A percentile compares a stretch with the other conserved stretches of the same genome.
Evolutionary conservation across 1,139 yeast genomes (phyloP).

Genomic region (Nakaseomyces uthaithaninus): DNA sequence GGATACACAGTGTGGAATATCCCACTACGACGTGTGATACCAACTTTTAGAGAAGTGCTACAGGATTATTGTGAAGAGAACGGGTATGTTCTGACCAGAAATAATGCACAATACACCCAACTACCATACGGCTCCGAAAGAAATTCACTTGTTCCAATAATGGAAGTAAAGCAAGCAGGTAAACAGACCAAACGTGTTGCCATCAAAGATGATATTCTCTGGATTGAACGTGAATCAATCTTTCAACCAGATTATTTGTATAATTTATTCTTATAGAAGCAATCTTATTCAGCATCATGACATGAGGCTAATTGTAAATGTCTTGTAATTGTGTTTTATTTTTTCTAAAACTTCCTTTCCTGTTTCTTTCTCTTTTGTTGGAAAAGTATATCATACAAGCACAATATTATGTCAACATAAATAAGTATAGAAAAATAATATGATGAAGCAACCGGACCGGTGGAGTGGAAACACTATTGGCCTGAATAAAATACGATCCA

Average conservation of each 20-base stretch:
- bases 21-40: slow-evolving; percentile 29
- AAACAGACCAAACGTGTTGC: slow-evolving; percentile 14
- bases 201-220: slow-evolving; percentile 42
- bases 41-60: slow-evolving; percentile 43
- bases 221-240: slow-evolving; percentile 26
- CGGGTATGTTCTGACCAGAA: slow-evolving; percentile 25
- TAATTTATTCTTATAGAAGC: slow-evolving; percentile 5
- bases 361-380: too few species aligned
- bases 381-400: too few species aligned
- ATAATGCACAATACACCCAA: slow-evolving; percentile 15
- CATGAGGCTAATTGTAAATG: too few species aligned
- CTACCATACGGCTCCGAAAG: slow-evolving; percentile 16
- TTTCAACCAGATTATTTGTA: slow-evolving; percentile 34
- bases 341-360: too few species aligned
- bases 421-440: too few species aligned
- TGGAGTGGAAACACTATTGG: too few species aligned
- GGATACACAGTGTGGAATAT: slow-evolving; percentile 19
- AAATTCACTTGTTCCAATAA: slow-evolving; percentile 21
- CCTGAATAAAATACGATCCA: too few species aligned
- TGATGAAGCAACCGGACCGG: too few species aligned
- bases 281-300: too few species aligned
- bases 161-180: slow-evolving; percentile 16
- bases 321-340: too few species aligned
- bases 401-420: too few species aligned
- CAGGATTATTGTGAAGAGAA: slow-evolving; percentile 36